Evolutionary conservation across 176 grass and related monocot genomes (phyloP), one percentile per base, ranked within the genome.

Genomic region (Oryza coarctata): DNA sequence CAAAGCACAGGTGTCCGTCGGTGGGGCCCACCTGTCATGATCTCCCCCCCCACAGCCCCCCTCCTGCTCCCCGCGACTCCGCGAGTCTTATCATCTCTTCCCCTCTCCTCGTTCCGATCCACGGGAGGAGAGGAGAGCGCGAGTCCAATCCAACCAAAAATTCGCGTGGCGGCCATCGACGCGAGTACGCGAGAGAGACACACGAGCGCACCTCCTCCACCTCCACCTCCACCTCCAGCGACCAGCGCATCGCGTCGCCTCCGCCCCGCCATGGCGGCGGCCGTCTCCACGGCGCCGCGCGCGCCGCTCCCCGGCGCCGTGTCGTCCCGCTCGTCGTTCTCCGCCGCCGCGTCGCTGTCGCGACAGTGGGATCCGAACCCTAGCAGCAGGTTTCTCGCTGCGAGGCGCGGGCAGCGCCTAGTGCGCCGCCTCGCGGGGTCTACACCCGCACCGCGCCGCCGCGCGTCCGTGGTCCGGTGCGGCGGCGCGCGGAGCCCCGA

Each of bases 361-460:
- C 82, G 67, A 9, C 86, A 73, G 64, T 75, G 84, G 88, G 70
- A 78, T 75, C 78, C 92, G 41, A 87, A 74, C 71, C 86, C 86
- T 72, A 91, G 77, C 31, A 40, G 80, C 25, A 29, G 76, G 25
- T 82, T 87, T 80, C 67, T 80, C 77, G 79, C 87, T 20, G 49
- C 73, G 65, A 63, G 73, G 47, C 49, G 26, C 17, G 49, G 29
- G 38, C 73, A 61, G 63, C 77, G 78, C 43, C 82, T 90, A 65
- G 75, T 80, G 18, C 82, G 79, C 15, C 67, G 44, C 67, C 79
- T 86, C 33, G 84, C 79, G 10, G 88, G 88, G 10, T 62, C 60
- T 6, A 13, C 71, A 2, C 82, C 82, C 0, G 18, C 71, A 3
- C 82, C 82, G 0, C 25, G 32, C 2, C 80, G 80, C 62, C 67